Percentiles rank a stretch among this genome's conserved stretches.
Evolutionary conservation across 1,139 yeast species (phyloP).

Genomic region (Geotrichum fermentans): DNA sequence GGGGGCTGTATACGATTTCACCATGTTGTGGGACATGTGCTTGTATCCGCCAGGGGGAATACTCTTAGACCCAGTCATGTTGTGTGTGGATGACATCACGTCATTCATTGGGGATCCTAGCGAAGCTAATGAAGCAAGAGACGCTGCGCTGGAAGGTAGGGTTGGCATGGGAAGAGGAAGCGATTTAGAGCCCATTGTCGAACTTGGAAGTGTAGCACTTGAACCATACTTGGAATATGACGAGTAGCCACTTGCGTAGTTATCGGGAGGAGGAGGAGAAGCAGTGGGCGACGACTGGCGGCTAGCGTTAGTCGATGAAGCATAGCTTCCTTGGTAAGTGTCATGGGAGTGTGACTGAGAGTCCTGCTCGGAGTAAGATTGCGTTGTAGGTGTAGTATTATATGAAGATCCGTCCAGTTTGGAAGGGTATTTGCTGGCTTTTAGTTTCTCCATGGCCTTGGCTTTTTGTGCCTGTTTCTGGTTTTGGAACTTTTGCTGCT

Average conservation of each 20-base stretch:
- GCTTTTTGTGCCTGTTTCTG: constrained; percentile 3
- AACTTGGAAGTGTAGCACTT: not conserved
- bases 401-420: not conserved
- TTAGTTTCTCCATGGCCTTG: not conserved
- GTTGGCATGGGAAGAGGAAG: not conserved
- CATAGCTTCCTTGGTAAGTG: not conserved
- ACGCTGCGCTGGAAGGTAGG: not conserved
- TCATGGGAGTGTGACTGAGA: not conserved
- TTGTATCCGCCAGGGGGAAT: not conserved
- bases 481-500: constrained; percentile 7
- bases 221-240: not conserved
- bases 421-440: not conserved
- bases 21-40: not conserved
- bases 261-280: constrained; percentile 1
- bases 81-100: not conserved
- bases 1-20: constrained; percentile 1
- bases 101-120: no score
- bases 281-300: constrained; percentile 10
- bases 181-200: not conserved
- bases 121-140: no score
- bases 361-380: not conserved
- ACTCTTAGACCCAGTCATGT: not conserved
- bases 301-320: constrained; percentile 2
- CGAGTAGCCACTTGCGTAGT: no score
- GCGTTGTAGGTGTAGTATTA: not conserved